Conservation (phyloP, 306 rosid species). For the Abrus precatorius region DNA sequence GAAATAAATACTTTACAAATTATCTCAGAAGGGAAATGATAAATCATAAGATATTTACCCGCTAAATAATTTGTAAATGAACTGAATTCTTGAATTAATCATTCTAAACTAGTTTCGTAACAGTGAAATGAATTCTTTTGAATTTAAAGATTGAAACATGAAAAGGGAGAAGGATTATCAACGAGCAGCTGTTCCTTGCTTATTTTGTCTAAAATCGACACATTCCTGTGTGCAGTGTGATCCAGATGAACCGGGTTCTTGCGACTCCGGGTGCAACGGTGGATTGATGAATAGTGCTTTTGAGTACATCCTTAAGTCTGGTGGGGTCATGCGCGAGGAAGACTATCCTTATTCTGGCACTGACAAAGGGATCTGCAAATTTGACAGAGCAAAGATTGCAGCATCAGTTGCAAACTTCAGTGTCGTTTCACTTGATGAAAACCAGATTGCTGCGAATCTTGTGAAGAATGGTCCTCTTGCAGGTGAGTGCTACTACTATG, state of each 20-base stretch:
- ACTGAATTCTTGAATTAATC: background rate
- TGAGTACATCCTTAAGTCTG: slow-evolving; percentile 87
- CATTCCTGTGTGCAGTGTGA: slow-evolving; percentile 72
- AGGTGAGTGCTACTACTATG: slow-evolving; percentile 48
- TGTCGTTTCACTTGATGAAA: slow-evolving; percentile 82
- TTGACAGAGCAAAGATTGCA: slow-evolving; percentile 78
- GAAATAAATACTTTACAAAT: background rate
- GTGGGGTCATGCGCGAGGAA: slow-evolving; percentile 90
- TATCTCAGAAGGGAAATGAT: background rate
- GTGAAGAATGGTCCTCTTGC: slow-evolving; percentile 97
- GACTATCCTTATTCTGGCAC: slow-evolving; percentile 93
- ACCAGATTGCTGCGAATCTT: slow-evolving; percentile 92
- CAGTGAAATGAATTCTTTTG: background rate
- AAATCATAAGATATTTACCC: background rate
- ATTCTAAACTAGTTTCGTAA: background rate
- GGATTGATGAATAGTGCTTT: slow-evolving; percentile 98
- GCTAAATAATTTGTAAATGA: background rate
- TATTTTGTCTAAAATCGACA: slow-evolving; percentile 10
- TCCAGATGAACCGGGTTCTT: slow-evolving; percentile 82
- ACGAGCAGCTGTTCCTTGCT: background rate
- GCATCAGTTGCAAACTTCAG: slow-evolving; percentile 95
- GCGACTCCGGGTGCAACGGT: slow-evolving; percentile 96
- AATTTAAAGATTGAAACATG: background rate
- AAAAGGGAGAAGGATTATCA: background rate
- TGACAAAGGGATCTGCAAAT: slow-evolving; percentile 78